Base-by-base conservation (phyloP, 2,329 filamentous ascomycete species). In the Lachnellula suecica region DNA sequence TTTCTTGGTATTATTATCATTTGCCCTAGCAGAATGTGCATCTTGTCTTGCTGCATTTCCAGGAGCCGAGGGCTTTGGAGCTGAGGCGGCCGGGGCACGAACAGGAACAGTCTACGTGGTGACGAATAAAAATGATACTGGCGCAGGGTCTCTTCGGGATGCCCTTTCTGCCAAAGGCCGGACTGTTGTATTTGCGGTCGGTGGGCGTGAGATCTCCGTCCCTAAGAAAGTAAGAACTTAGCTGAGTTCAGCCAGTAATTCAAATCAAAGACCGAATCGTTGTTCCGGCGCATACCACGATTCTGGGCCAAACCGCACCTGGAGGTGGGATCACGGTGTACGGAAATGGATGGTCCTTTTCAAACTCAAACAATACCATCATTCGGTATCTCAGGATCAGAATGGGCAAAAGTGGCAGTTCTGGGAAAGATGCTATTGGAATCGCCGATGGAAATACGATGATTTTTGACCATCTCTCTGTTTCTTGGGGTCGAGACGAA, bases 391-490 rank as follows among this genome's bases (percentile, higher is more conserved):
- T 82, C 19, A 72, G 78, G 17, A 74, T 82, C 49, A 74, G 78
- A 23, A 79, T 79, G 76, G 79, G 79, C 29, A 75, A 71, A 44
- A 66, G 70, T 6, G 78, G 78, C 4, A 68, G 68, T 17, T 48
- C 72, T 2, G 78, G 78, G 7, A 82, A 83, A 60, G 78, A 81
- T 53, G 79, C 71, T 2, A 71, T 81, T 38, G 75, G 71, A 17
- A 80, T 83, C 51, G 79, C 78, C 4, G 72, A 78, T 8, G 78
- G 77, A 7, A 66, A 67, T 27, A 77, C 74, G 56, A 79, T 82
- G 69, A 81, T 82, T 42, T 79, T 82, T 57, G 79, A 82, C 61
- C 79, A 82, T 55, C 67, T 80, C 27, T 76, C 72, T 19, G 73
- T 77, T 15, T 69, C 79, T 4, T 79, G 81, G 24, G 35, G 51